Percentiles rank a stretch among this genome's conserved stretches.
Evolutionary conservation across 2,329 filamentous ascomycete genomes (phyloP).

Genomic region (Monosporascus sp.): DNA sequence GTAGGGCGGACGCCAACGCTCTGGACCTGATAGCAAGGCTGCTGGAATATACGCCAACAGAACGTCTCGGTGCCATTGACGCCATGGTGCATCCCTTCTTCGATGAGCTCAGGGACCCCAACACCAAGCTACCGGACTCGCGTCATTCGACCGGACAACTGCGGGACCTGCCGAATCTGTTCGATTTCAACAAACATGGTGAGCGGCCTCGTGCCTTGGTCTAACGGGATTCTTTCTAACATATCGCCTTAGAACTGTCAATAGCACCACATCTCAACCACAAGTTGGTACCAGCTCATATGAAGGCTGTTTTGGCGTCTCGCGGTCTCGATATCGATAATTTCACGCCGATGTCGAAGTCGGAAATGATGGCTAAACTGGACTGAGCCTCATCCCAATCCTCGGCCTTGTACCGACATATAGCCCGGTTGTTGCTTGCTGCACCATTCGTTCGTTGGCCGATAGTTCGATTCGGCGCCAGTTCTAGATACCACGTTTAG

Average conservation of each 20-base stretch:
- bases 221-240: slow-evolving; percentile 15
- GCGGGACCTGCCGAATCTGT: slow-evolving; percentile 79
- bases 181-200: slow-evolving; percentile 94
- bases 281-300: slow-evolving; percentile 80
- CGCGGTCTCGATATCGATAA: slow-evolving; percentile 89
- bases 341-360: slow-evolving; percentile 83
- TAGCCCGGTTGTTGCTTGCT: slow-evolving; percentile 26
- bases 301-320: slow-evolving; percentile 65
- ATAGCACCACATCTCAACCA: slow-evolving; percentile 84
- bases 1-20: slow-evolving; percentile 86
- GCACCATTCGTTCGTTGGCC: slow-evolving; percentile 24
- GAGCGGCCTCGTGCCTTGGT: slow-evolving; percentile 29
- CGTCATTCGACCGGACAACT: slow-evolving; percentile 76
- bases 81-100: slow-evolving; percentile 99
- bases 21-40: slow-evolving; percentile 92
- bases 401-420: slow-evolving; percentile 22
- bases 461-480: slow-evolving; percentile 20
- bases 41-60: slow-evolving; percentile 94
- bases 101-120: slow-evolving; percentile 90
- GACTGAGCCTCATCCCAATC: slow-evolving; percentile 59
- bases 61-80: slow-evolving; percentile 86
- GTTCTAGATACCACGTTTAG: slow-evolving; percentile 14
- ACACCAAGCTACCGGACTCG: slow-evolving; percentile 86
- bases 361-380: slow-evolving; percentile 96
- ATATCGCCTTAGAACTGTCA: slow-evolving; percentile 69